Conservation (phyloP, 2,329 filamentous ascomycete genomes). For the Fusarium marasasianum region DNA sequence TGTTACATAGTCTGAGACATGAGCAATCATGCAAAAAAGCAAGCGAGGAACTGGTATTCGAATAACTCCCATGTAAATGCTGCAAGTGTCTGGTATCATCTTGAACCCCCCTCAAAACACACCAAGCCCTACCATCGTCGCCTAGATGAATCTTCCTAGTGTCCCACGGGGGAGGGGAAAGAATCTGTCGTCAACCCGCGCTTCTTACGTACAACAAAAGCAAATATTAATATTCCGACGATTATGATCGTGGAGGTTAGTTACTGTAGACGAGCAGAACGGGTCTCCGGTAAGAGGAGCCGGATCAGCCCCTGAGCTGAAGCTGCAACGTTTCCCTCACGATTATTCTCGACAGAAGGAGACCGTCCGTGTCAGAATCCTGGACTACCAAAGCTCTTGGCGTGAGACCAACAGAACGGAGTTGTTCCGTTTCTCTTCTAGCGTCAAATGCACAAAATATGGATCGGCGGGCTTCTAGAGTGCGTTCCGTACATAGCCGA, state of each 20-base stretch:
- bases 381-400: background rate
- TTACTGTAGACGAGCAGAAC: background rate
- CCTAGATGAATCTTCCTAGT: constrained; percentile 1
- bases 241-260: background rate
- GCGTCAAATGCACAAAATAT: constrained; percentile 28
- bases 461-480: constrained; percentile 27
- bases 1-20: background rate
- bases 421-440: constrained; percentile 28
- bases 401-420: constrained; percentile 17
- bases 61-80: too few species aligned
- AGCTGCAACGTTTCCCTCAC: background rate
- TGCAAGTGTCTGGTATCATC: background rate
- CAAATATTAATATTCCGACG: background rate
- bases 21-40: background rate
- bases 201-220: constrained; percentile 10
- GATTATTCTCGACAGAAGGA: background rate
- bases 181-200: background rate
- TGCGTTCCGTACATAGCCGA: constrained; percentile 21
- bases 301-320: constrained; percentile 17
- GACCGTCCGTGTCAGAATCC: background rate
- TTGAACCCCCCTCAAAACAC: background rate
- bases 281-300: constrained; percentile 6
- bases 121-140: constrained; percentile 11
- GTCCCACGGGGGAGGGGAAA: constrained; percentile 11
- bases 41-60: background rate